A percentile compares a stretch with the other conserved stretches of the same genome.
phyloP scores from a whole-genome alignment of 2,329 filamentous ascomycete genomes.

The Aspergillus sclerotialis region DNA sequence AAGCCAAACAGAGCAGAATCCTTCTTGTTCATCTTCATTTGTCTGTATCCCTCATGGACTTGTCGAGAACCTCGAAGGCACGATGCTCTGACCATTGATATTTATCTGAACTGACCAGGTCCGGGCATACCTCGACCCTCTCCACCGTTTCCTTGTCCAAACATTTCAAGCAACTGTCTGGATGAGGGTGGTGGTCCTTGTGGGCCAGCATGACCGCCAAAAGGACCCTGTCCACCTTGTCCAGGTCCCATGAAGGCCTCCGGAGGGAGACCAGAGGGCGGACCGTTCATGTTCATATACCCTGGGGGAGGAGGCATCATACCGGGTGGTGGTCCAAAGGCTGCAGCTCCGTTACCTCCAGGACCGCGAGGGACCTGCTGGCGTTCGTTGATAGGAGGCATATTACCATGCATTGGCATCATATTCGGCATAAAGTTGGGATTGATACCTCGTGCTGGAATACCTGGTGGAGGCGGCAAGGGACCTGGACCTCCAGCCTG shows the following conservation, averaged over 20 bases:
- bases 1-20: neutral
- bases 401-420: constrained; percentile 28
- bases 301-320: constrained; percentile 39
- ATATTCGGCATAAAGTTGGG: constrained; percentile 30
- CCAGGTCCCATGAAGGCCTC: constrained; percentile 32
- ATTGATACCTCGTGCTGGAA: constrained; percentile 30
- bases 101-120: constrained; percentile 30
- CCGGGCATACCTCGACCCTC: constrained; percentile 30
- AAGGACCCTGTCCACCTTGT: constrained; percentile 27
- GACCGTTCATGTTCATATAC: constrained; percentile 39
- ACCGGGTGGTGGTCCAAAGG: constrained; percentile 33
- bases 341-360: constrained; percentile 18
- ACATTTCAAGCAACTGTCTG: constrained; percentile 38
- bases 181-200: constrained; percentile 33
- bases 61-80: no score
- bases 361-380: constrained; percentile 31
- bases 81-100: no score
- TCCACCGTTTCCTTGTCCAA: constrained; percentile 30
- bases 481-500: constrained; percentile 27
- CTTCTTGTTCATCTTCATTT: neutral
- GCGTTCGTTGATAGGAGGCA: constrained; percentile 29
- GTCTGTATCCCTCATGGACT: no score
- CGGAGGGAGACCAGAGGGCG: constrained; percentile 33
- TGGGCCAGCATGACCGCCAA: constrained; percentile 28
- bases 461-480: constrained; percentile 33